Evolutionary conservation across 257 asterid genomes (phyloP), one percentile per base, ranked within the genome.

Genomic region (Nicotiana paniculata): DNA sequence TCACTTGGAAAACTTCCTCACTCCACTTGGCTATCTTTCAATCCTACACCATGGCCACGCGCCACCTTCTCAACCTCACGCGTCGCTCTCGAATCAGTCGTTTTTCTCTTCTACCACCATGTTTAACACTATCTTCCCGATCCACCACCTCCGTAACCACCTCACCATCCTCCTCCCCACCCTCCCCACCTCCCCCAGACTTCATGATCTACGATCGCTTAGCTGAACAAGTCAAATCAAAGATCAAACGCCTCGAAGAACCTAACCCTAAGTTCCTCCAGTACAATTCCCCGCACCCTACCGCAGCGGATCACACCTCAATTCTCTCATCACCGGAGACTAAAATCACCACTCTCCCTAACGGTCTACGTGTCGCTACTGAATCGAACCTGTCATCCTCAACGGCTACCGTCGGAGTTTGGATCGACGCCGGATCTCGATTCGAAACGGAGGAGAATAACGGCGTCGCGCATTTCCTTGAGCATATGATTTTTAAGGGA

Each of bases 401-500:
- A 10, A 93, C 98, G 5, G 97, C 99, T 67, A 94, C 98, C 0
- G 97, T 96, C 9, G 99, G 98, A 2, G 98, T 96, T 8, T 96
- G 91, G 85, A 93, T 96, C 30, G 99, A 96, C 62, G 98, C 98
- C 0, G 99, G 99, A 16, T 96, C 99, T 82, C 85, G 99, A 81
- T 96, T 93, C 30, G 98, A 96, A 88, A 86, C 90, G 26, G 97
- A 91, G 0, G 97, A 90, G 82, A 83, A 91, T n/a, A 94, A 87
- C 21, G 99, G 99, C 11, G 93, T 97, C 4, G 98, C 99, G 0
- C 98, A 96, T 83, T 96, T 96, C 85, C 84, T 96, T 85, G 98
- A 94, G 89, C 99, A 96, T 80, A 94, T 96, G 99, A 96, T 96
- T 77, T 93, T 93, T 74, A 94, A 94, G 89, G 99, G 98, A 28